Base-by-base conservation (phyloP, 2,329 filamentous ascomycete genomes). In the Cercospora citrullina region DNA sequence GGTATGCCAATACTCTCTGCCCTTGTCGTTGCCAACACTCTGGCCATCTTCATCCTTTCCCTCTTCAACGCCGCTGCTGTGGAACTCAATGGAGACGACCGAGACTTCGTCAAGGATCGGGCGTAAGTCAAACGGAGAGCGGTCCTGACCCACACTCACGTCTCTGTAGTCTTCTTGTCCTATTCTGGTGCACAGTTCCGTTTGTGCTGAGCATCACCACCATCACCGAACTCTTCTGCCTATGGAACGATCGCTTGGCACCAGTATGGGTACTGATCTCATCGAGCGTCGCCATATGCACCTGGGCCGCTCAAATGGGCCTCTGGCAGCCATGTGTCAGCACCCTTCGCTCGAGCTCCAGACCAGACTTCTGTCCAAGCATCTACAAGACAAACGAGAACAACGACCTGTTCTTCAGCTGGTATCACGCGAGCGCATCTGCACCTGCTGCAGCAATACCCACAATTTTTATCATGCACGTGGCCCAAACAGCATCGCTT, bases 151-250 rank as follows among this genome's bases (percentile, higher is more conserved):
- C 21, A 23, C 16, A 55, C 36, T 18, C 28, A 66, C 42, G 14
- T 21, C 48, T 58, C 60, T 6, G 23, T 18, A 71, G 71, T 14
- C 33, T 68, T n/a, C 59, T 71, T 14, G 63, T 66, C 3, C 67
- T 69, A 57, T 71, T 69, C 60, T 69, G 67, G 69, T 71, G 69
- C 63, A 66, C 60, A 3, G 55, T 69, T 10, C 69, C 68, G 4
- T 60, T 70, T 23, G 31, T 70, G n/a, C 51, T 67, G 26, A 26
- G 61, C 64, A 23, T 65, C 26, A 31, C 62, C 12, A 59, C 68
- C 4, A 45, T 62, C 10, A 62, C 63, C 21, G 69, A 71, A 33
- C 60, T 58, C 3, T 65, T 66, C 31, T 42, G 60, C 36, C 62
- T 68, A 3, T 70, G 60, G 60, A 67, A 66, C 4, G 64, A 70